Evolutionary conservation across 2,329 filamentous ascomycete species (phyloP), one percentile per base, ranked within the genome.

Genomic region (Aspergillus sp.): DNA sequence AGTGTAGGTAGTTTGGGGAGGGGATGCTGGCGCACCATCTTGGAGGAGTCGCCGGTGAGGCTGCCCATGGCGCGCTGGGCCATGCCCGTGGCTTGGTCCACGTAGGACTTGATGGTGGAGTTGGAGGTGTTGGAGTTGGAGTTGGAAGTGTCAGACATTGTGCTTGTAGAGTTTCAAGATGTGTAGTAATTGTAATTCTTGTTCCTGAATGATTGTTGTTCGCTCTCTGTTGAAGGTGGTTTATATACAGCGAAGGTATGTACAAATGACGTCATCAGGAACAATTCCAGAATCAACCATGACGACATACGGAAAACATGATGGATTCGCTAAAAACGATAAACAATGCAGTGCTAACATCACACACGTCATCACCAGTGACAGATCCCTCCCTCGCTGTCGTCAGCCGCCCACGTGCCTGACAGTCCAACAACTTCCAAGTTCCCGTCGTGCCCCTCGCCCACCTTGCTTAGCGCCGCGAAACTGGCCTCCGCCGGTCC

Each of bases 361-460:
- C n/a, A n/a, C n/a, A 22, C 5, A 22, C 22, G 22, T 22, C 22
- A 22, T 38, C 17, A 82, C 76, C 79, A 82, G 65, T 80, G 76
- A 60, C 79, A 82, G 19, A 82, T 76, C 0, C 83, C 83, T 20
- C 82, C 82, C 56, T 83, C 91, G 47, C 85, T 85, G 52, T 95
- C 90, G 63, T 95, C 90, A 66, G 94, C 86, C n/a, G 85, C 88
- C 92, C 92, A 96, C 0, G 84, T 87, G 2, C 89, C 90, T 5
- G 91, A 90, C 48, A 96, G 74, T 0, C 92, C 92, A 50, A 85
- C 81, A 53, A 83, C 76, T 63, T 83, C 77, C 24, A 81, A 70
- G 56, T 81, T 77, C 1, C 80, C 81, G 58, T 80, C 76, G 1
- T 78, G 71, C 36, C 79, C 74, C 64, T 82, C 80, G 17, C 74